A percentile compares a stretch with the other conserved stretches of the same genome.
Conservation (phyloP, 441 rosid genomes). For the Bruguiera hainesii region DNA sequence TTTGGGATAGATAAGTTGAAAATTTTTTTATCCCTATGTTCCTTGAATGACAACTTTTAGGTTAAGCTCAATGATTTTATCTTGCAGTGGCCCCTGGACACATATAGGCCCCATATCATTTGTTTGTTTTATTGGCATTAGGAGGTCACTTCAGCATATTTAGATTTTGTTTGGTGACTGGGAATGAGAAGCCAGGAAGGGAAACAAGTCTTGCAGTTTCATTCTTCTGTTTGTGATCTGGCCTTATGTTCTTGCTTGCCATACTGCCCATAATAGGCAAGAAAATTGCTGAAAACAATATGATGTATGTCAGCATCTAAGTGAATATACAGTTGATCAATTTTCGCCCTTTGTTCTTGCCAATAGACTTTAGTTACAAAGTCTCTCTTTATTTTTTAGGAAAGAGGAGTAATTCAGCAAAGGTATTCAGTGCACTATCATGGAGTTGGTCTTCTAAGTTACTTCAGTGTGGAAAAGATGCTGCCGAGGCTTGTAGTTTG, state of each 20-base stretch:
- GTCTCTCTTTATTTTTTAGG: constrained; percentile 42
- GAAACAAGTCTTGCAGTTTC: background rate
- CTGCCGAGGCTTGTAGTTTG: constrained; percentile 32
- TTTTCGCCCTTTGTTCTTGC: background rate
- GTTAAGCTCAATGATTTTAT: too few relatives aligned
- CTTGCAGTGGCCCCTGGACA: too few relatives aligned
- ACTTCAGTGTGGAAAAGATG: constrained; percentile 50
- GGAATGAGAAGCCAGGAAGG: background rate
- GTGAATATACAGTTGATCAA: background rate
- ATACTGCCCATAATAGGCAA: background rate
- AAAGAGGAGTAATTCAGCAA: constrained; percentile 73
- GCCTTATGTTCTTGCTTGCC: background rate
- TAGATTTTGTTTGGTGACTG: too few relatives aligned
- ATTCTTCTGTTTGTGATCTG: too few relatives aligned
- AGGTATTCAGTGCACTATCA: constrained; percentile 84
- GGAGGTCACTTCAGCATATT: too few relatives aligned
- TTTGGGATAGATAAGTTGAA: too few relatives aligned
- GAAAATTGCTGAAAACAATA: too few relatives aligned
- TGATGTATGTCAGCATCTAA: background rate
- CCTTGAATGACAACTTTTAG: too few relatives aligned
- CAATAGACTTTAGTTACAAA: background rate
- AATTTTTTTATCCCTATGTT: too few relatives aligned
- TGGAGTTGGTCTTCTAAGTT: constrained; percentile 93
- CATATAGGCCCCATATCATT: too few relatives aligned
- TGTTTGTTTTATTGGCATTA: too few relatives aligned